Base-by-base conservation (phyloP, 192 early-diverging fungal species). In the Podila epigama region DNA sequence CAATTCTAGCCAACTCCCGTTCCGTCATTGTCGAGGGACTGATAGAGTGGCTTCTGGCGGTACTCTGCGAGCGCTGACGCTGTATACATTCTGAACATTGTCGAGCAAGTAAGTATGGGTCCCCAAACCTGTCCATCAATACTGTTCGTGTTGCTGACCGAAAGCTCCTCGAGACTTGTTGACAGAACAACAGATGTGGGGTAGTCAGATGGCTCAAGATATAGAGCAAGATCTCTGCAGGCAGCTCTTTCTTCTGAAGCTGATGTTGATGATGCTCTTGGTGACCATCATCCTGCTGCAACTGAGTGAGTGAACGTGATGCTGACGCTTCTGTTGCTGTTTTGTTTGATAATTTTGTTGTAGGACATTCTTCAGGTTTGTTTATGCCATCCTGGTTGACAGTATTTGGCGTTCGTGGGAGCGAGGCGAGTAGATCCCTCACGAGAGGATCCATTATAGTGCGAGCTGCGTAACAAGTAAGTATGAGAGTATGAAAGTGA, bases 101-200 rank as follows among this genome's bases (percentile, higher is more conserved):
- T 9, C 42, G 58, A n/a, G 12, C 37, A 8, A n/a, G 25, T 8
- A 56, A 36, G 40, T 37, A 31, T 7, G n/a, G 27, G 4, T 51
- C 71, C 3, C 71, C 59, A 0, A 75, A 40, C 34, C 54, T 75
- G 33, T 75, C 71, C 51, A 75, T 44, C 28, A 75, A 22, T 5
- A 56, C 54, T 0, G 51, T 57, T 3, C 71, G 58, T 2, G 64
- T 35, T 7, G 60, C 28, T n/a, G 40, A 20, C 20, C 71, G 63
- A 22, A 75, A 75, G 5, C 48, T 51, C 5, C 34, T 58, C 27
- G 64, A 67, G 50, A 75, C 71, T 28, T 27, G 36, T 39, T 75
- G 71, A 18, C 64, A 75, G 25, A 42, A 25, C n/a, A 75, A 10
- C 2, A 75, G 52, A 4, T 63, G 58, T 3, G 18, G 20, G 33